Evolutionary conservation across 1,139 yeast species (phyloP).

Genomic region (Debaryomycetaceae sp.): DNA sequence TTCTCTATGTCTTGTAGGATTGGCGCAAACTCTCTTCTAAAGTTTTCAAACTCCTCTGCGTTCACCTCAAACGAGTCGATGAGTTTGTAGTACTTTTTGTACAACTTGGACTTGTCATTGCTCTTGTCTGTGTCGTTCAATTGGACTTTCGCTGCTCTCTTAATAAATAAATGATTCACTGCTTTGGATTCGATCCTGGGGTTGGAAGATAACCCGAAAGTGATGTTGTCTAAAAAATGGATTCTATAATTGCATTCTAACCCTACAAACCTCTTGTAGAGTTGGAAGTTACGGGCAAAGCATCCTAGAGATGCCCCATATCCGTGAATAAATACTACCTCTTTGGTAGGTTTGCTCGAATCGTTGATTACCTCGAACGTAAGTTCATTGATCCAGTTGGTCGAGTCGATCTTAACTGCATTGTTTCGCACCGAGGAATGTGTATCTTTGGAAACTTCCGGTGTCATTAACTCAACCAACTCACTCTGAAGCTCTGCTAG

Average conservation of each 20-base stretch:
- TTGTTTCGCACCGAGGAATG: slow-evolving; percentile 14
- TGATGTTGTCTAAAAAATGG: slow-evolving; percentile 79
- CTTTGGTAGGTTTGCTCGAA: slow-evolving; percentile 22
- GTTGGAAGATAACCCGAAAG: slow-evolving; percentile 78
- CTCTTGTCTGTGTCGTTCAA: slow-evolving; percentile 27
- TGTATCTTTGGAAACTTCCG: slow-evolving; percentile 19
- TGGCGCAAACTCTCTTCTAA: slow-evolving; percentile 37
- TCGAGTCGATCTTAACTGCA: slow-evolving; percentile 23
- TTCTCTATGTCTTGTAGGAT: slow-evolving; percentile 39
- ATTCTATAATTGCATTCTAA: slow-evolving; percentile 45
- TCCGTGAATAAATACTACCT: slow-evolving; percentile 79
- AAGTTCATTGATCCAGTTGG: slow-evolving; percentile 36
- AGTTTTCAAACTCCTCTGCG: slow-evolving; percentile 22
- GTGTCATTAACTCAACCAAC: slow-evolving; percentile 36
- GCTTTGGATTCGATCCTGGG: slow-evolving; percentile 37
- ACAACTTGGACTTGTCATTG: slow-evolving; percentile 26
- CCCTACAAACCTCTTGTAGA: slow-evolving; percentile 38
- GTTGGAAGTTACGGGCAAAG: slow-evolving; percentile 71
- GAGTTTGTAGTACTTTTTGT: slow-evolving; percentile 43
- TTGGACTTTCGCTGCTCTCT: slow-evolving; percentile 24
- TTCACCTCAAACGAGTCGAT: slow-evolving; percentile 34
- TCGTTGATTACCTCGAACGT: slow-evolving; percentile 28
- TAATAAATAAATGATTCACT: slow-evolving; percentile 12
- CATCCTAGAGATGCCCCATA: slow-evolving; percentile 89
- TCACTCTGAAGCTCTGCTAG: slow-evolving; percentile 32